phyloP scores from a whole-genome alignment of 139 green algal species.

The Picochlorum sp. region DNA sequence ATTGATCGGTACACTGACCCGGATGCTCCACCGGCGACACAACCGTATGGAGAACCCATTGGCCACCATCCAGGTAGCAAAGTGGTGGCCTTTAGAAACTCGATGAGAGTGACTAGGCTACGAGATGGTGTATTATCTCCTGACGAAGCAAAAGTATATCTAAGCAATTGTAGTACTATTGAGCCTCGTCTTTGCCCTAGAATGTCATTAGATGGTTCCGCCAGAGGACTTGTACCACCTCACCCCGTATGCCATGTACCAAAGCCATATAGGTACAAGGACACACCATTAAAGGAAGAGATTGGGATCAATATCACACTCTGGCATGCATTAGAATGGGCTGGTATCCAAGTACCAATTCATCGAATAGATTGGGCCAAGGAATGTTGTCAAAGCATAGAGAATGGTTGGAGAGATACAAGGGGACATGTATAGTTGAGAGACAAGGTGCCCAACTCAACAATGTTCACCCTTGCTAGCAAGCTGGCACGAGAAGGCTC shows the following conservation, averaged over 20 bases:
- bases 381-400: neutral
- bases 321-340: neutral
- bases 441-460: neutral
- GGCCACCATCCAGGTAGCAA: constrained; percentile 14
- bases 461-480: neutral
- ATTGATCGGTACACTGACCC: neutral
- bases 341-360: neutral
- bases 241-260: constrained; percentile 25
- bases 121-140: constrained; percentile 27
- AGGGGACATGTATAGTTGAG: neutral
- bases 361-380: neutral
- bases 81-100: constrained; percentile 27
- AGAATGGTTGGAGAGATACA: neutral
- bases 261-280: constrained; percentile 17
- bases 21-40: neutral
- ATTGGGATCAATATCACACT: neutral
- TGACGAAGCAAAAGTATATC: constrained; percentile 24
- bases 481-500: neutral
- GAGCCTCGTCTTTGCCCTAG: neutral
- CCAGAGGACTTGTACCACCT: constrained; percentile 13
- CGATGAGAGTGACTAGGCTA: constrained; percentile 18
- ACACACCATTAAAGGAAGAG: constrained; percentile 1
- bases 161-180: constrained; percentile 13
- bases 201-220: neutral
- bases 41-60: constrained; percentile 13